These are phyloP conservation scores for Mycena sp. DNA, from an alignment of 1,284 basidiomycete species.

Conservation along the genomic window DNA sequence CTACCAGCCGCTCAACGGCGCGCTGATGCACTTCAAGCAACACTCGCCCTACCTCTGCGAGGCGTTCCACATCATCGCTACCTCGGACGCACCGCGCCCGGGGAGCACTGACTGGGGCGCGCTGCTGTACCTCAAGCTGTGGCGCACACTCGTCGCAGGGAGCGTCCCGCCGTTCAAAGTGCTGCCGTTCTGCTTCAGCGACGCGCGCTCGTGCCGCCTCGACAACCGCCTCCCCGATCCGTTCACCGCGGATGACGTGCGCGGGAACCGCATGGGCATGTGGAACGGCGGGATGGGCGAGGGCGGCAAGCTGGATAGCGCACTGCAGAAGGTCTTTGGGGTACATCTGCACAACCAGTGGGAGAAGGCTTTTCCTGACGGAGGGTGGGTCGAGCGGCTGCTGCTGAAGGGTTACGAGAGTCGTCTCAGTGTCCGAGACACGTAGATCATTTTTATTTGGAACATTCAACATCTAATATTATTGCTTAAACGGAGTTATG, in stretches of 20 bases:
- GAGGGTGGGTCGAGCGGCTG: conserved; percentile 84
- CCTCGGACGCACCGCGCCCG: conserved; percentile 74
- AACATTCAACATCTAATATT: not conserved
- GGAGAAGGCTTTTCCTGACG: conserved; percentile 80
- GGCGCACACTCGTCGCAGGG: conserved; percentile 79
- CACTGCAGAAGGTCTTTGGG: conserved; percentile 78
- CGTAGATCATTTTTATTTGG: not conserved
- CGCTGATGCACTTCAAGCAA: conserved; percentile 89
- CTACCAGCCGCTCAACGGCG: conserved; percentile 90
- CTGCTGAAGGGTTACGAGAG: conserved; percentile 71
- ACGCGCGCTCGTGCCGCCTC: conserved; percentile 87
- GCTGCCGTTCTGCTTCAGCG: conserved; percentile 92
- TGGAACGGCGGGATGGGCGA: conserved; percentile 57
- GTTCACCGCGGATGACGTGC: conserved; percentile 70
- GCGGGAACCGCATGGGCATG: conserved; percentile 59
- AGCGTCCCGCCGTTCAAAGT: conserved; percentile 87
- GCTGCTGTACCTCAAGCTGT: conserved; percentile 87
- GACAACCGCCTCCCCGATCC: conserved; percentile 94
- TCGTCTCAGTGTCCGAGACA: not conserved
- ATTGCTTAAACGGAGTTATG: too few species aligned
- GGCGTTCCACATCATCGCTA: conserved; percentile 89
- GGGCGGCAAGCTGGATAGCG: conserved; percentile 72
- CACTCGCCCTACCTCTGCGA: conserved; percentile 95
- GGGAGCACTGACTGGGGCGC: conserved; percentile 94
- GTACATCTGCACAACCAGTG: conserved; percentile 96